Base-by-base conservation (phyloP, 192 early-diverging fungal species). In the Entomortierella beljakovae region DNA sequence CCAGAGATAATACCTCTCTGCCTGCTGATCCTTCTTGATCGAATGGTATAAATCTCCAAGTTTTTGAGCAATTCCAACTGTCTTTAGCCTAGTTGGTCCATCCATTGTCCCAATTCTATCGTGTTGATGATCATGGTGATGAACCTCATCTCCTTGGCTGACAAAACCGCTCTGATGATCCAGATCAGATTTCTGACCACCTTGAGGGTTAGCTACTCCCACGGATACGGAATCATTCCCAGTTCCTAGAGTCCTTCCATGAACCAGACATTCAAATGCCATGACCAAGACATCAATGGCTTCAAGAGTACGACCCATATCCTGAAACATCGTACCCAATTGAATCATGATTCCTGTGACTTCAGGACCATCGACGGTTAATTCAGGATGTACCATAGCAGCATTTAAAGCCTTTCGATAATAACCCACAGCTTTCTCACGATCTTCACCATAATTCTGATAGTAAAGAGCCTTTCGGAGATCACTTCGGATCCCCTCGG, bases 291-390 rank as follows among this genome's bases (percentile, higher is more conserved):
- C 82, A 64, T 85, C 81, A 29, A 81, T 70, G 18, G 88, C 88
- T 25, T 89, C 83, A 32, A 69, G 70, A 16, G 53, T 61, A 20
- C 70, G 59, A 0, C 81, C 85, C 56, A 86, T 49, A 9, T 72
- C 68, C 48, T 87, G 83, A 15, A 86, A 76, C 52, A 89, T 49
- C 1, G 82, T 69, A 0, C 84, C 88, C 16, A 85, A 52, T 40
- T 86, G 88, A 52, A 89, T 89, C 85, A 89, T 81, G 40, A 89
- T 89, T 6, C 88, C 88, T 0, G 85, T 88, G 20, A 89, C 81
- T 28, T 87, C 82, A 13, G 80, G 75, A 0, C 85, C 84, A 22
- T 86, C 56, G 8, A 79, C 72, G 26, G 81, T 75, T 40, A 89
- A 58, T 49, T 82, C 80, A 6, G 68, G 61, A 28, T 81, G 69